Evolutionary conservation across 164 flowering plant genomes (phyloP), one percentile per base, ranked within the genome.

Genomic region (Liriodendron chinense): DNA sequence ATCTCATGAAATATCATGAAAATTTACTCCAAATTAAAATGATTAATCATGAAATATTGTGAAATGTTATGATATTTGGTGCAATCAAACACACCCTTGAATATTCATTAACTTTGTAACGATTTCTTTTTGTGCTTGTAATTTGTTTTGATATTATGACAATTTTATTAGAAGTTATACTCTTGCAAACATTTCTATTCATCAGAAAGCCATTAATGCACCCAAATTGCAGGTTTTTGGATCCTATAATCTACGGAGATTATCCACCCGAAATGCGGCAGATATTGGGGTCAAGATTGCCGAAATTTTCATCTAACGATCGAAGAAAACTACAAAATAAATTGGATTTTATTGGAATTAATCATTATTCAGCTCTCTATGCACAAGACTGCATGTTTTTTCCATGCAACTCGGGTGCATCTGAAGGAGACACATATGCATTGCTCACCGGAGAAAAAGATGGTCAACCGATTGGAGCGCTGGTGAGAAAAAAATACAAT

Each of bases 251-350:
- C 8, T 73, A 72, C 47, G 86, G 88, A 2, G 80, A 82, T 47
- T 86, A 84, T 70, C 88, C 88, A 28, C 80, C 79, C 2, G 83
- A 84, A 64, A 84, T 85, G 86, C 80, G 68, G 1, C 63, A 70
- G 5, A 65, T 49, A 48, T 78, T 68, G 69, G 82, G 84, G 14
- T 23, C 68, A 7, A 68, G 77, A 21, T 22, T 86, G 43, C 86
- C 88, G 1, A 67, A 6, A 2, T 77, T 84, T 62, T 77, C 85
- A 1, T 8, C 16, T 0, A 76, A 82, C 14, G 88, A 86, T 53
- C 18, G 3, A 24, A 34, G 50, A n/a, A 64, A 77, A 6, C 14
- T 84, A 14, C 75, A 71, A 47, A 77, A 70, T 16, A 84, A 79
- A 50, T 24, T 82, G 4, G 88, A 86, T 56, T 86, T 86, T 69